Percentiles rank a stretch among this genome's conserved stretches.
phyloP scores from a whole-genome alignment of 805 yeast genomes.

The Cephaloascus fragrans region DNA sequence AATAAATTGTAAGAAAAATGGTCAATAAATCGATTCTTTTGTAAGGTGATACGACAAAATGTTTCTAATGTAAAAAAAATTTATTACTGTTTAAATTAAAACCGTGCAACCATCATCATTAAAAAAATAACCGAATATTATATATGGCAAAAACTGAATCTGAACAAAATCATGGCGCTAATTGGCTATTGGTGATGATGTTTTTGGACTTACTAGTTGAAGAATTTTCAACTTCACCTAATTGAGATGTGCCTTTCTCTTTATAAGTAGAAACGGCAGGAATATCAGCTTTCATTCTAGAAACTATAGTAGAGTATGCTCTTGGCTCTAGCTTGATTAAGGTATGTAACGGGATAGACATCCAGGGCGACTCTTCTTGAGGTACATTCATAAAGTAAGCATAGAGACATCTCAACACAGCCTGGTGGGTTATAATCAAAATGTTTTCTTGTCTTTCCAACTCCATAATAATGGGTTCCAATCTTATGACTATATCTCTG shows the following conservation, averaged over 20 bases:
- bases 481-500: slow-evolving; percentile 86
- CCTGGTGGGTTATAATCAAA: slow-evolving; percentile 94
- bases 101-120: too few relatives aligned
- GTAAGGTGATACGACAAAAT: too few relatives aligned
- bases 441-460: slow-evolving; percentile 95
- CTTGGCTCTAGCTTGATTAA: slow-evolving; percentile 91
- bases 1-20: neutral
- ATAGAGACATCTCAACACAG: slow-evolving; percentile 90
- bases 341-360: slow-evolving; percentile 96
- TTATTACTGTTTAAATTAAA: too few relatives aligned
- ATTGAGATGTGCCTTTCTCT: slow-evolving; percentile 78
- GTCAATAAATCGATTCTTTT: too few relatives aligned
- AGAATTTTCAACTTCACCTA: slow-evolving; percentile 37
- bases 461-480: slow-evolving; percentile 98
- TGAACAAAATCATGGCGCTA: neutral
- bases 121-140: too few relatives aligned
- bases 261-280: slow-evolving; percentile 98
- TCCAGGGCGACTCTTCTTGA: slow-evolving; percentile 97
- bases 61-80: too few relatives aligned
- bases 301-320: slow-evolving; percentile 82
- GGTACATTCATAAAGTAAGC: slow-evolving; percentile 99
- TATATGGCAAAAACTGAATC: too few relatives aligned
- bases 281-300: slow-evolving; percentile 87
- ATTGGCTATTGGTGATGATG: slow-evolving; percentile 21
- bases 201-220: slow-evolving; percentile 37